A percentile compares a stretch with the other conserved stretches of the same genome.
These are phyloP conservation scores for Spergularia azorica DNA, from an alignment of 179 eudicot genomes.

Conservation along the genomic window DNA sequence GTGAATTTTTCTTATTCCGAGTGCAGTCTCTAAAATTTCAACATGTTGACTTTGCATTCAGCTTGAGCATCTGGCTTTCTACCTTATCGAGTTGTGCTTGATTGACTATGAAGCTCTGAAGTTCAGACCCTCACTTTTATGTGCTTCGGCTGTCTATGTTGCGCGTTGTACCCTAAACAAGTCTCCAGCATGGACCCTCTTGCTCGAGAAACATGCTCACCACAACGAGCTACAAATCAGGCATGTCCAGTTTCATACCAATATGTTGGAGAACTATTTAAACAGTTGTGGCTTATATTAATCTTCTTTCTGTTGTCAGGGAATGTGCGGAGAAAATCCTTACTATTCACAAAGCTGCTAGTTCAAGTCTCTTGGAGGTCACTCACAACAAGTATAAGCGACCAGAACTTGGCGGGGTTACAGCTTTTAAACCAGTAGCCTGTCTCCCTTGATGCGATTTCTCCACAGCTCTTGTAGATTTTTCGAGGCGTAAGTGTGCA, in stretches of 20 bases:
- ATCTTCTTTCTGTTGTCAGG: constrained; percentile 38
- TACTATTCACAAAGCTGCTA: constrained; percentile 69
- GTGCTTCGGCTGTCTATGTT: constrained; percentile 89
- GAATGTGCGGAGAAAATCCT: constrained; percentile 75
- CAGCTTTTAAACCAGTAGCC: constrained; percentile 58
- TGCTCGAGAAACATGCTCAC: constrained; percentile 62
- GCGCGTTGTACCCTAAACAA: constrained; percentile 69
- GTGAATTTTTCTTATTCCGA: neutral
- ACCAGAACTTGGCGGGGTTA: constrained; percentile 48
- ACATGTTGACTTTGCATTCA: constrained; percentile 29
- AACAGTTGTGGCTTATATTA: neutral
- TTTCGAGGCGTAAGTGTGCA: neutral
- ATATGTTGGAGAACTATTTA: neutral
- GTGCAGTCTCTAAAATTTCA: constrained; percentile 6
- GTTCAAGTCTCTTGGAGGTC: constrained; percentile 50
- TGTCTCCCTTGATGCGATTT: constrained; percentile 46
- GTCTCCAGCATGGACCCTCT: constrained; percentile 73
- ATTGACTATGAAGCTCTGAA: constrained; percentile 74
- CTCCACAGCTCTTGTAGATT: constrained; percentile 7
- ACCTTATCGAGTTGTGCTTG: constrained; percentile 85
- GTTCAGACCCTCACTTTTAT: constrained; percentile 80
- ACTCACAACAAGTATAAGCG: constrained; percentile 63
- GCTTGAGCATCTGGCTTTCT: constrained; percentile 91
- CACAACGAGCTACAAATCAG: constrained; percentile 66
- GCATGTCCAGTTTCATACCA: constrained; percentile 28